Evolutionary conservation across 768 basidiomycete species (phyloP).

Genomic region (Tricholoma matsutake): DNA sequence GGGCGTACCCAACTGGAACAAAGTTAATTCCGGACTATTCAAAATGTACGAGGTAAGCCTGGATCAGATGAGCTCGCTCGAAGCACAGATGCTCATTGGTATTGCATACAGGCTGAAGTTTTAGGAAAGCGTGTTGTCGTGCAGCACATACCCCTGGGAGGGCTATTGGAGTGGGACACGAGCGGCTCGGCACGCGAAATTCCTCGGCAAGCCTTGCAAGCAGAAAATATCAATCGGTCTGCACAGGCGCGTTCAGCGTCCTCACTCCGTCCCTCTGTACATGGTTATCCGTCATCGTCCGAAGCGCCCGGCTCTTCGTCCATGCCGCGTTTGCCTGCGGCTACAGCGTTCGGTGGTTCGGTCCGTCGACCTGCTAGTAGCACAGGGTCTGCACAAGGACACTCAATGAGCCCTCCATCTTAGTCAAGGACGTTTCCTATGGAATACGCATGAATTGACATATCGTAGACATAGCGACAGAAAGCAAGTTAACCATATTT

Average conservation of each 20-base stretch:
- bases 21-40: conserved; percentile 85
- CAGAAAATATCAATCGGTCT: neutral
- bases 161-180: conserved; percentile 65
- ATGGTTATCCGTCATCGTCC: neutral
- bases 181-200: conserved; percentile 10
- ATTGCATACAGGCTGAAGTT: conserved; percentile 76
- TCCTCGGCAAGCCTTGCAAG: conserved; percentile 1
- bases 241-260: neutral
- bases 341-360: neutral
- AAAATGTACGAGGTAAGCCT: conserved; percentile 89
- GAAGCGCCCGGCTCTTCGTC: neutral
- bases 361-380: neutral
- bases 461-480: neutral
- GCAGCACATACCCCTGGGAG: conserved; percentile 88
- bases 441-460: neutral
- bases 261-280: neutral
- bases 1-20: conserved; percentile 87
- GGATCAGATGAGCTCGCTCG: neutral
- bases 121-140: conserved; percentile 94
- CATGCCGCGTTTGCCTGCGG: neutral
- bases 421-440: neutral
- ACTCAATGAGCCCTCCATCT: neutral
- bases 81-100: neutral
- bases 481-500: neutral
- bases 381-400: neutral